A percentile compares a stretch with the other conserved stretches of the same genome.
Evolutionary conservation across 1,139 yeast species (phyloP).

Genomic region (Geotrichum reessii): DNA sequence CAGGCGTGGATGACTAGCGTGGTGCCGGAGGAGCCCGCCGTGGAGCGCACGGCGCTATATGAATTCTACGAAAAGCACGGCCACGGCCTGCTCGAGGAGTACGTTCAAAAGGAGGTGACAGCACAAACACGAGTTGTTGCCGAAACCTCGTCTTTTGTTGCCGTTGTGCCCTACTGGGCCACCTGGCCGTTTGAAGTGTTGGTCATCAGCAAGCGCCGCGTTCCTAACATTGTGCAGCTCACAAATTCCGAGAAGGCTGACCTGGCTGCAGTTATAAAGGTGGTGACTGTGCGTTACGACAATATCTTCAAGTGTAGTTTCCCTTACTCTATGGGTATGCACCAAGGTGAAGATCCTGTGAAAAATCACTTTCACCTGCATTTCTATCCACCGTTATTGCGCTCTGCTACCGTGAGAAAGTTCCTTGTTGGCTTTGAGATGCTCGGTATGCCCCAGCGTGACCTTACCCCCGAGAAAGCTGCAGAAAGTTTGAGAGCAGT

Average conservation of each 20-base stretch:
- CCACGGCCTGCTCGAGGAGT: conserved; percentile 56
- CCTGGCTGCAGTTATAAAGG: conserved; percentile 51
- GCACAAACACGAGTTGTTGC: conserved; percentile 45
- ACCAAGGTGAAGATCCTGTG: conserved; percentile 42
- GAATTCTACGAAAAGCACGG: conserved; percentile 43
- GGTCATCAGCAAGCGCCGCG: conserved; percentile 51
- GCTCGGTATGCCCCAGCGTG: conserved; percentile 76
- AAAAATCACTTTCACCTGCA: conserved; percentile 67
- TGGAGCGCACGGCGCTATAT: conserved; percentile 44
- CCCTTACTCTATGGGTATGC: conserved; percentile 79
- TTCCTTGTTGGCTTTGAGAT: conserved; percentile 74
- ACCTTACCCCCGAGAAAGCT: conserved; percentile 70
- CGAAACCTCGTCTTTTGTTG: conserved; percentile 58
- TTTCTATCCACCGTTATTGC: conserved; percentile 70
- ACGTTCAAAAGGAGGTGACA: conserved; percentile 52
- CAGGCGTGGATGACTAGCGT: conserved; percentile 73
- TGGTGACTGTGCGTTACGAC: conserved; percentile 61
- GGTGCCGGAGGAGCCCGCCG: conserved; percentile 63
- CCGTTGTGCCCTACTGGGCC: conserved; percentile 81
- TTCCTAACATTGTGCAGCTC: conserved; percentile 50
- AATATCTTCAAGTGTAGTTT: conserved; percentile 63
- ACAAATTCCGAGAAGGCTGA: conserved; percentile 47
- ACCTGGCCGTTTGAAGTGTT: conserved; percentile 77
- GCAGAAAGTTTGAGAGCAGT: conserved; percentile 35
- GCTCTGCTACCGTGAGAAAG: conserved; percentile 71